phyloP scores from a whole-genome alignment of 2,329 filamentous ascomycete genomes.

The Cladobotryum mycophilum region DNA sequence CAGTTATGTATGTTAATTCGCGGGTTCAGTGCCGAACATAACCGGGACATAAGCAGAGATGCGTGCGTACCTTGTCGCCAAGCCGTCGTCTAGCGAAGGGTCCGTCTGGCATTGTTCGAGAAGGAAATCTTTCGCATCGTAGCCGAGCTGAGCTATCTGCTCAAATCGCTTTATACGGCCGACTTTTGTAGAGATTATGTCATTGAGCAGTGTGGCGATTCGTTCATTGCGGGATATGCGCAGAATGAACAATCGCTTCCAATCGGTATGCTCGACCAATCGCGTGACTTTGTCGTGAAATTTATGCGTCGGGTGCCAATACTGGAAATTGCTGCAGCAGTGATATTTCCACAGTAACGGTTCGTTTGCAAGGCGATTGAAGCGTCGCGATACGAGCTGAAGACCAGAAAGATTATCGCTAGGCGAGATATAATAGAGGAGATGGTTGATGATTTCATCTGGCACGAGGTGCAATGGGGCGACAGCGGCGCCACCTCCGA shows the following conservation, averaged over 20 bases:
- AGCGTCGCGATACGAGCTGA: slow-evolving; percentile 53
- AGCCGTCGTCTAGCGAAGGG: slow-evolving; percentile 60
- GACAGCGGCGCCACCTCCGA: slow-evolving; percentile 9
- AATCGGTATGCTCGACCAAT: slow-evolving; percentile 55
- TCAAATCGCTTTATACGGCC: slow-evolving; percentile 64
- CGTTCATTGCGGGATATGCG: slow-evolving; percentile 47
- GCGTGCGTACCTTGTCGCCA: slow-evolving; percentile 59
- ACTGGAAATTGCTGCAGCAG: slow-evolving; percentile 62
- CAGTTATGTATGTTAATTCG: slow-evolving; percentile 4
- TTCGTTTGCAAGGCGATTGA: slow-evolving; percentile 61
- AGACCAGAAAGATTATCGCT: slow-evolving; percentile 45
- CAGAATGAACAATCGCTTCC: slow-evolving; percentile 63
- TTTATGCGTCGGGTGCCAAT: slow-evolving; percentile 66
- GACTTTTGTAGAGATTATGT: slow-evolving; percentile 64
- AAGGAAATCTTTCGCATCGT: slow-evolving; percentile 84
- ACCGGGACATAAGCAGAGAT: not conserved
- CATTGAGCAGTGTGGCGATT: slow-evolving; percentile 53
- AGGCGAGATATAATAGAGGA: slow-evolving; percentile 59
- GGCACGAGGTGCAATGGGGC: slow-evolving; percentile 51
- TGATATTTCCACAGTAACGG: slow-evolving; percentile 74
- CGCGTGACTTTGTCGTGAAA: slow-evolving; percentile 49
- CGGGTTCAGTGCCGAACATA: not conserved
- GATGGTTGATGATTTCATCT: slow-evolving; percentile 77
- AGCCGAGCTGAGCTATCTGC: slow-evolving; percentile 65
- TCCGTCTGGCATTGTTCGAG: slow-evolving; percentile 56